Base-by-base conservation (phyloP, 1,139 yeast genomes). In the Candida sp. region DNA sequence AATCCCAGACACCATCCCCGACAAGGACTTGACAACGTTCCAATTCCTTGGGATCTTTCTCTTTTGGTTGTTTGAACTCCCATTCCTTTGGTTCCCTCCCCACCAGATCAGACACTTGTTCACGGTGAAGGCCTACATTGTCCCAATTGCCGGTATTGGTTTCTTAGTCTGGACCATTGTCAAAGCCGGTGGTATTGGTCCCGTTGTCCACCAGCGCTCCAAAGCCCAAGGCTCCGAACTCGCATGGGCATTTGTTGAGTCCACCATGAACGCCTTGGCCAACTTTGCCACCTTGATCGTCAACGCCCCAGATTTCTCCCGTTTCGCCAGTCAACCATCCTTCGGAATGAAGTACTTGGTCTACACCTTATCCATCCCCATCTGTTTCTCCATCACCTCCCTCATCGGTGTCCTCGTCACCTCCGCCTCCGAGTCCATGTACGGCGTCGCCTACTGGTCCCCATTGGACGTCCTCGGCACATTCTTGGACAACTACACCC, bases 221-320 rank as follows among this genome's bases (percentile, higher is more conserved):
- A 62, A 69, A 0, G 67, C 81, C 35, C 67, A 74, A 17, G 93
- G 93, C 22, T 73, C 86, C 3, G 85, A 70, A 0, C 78, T 87
- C 51, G 93, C 85, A 32, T 92, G 97, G 97, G 90, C 89, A 1
- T 89, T 90, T 68, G 81, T 92, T 51, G 81, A 81, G 61, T 81
- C 92, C n/a, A 73, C 86, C 40, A 87, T 91, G 91, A 86, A 87
- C 66, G 79, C 92, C 48, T 75, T 92, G 58, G 91, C 96, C 28
- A 89, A 90, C 70, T 91, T 91, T 63, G 96, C 96, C 5, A 89
- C 97, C 6, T 78, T 92, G 63, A 88, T 90, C 62, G 83, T 88
- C 56, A 92, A 92, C 69, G 88, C 96, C 22, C 96, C 97, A 0
- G 98, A 92, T 78, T 91, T 90, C 68, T 80, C 96, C 25, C 84